Conservation (phyloP, 2,329 filamentous ascomycete genomes). For the Aspergillus fijiensis region DNA sequence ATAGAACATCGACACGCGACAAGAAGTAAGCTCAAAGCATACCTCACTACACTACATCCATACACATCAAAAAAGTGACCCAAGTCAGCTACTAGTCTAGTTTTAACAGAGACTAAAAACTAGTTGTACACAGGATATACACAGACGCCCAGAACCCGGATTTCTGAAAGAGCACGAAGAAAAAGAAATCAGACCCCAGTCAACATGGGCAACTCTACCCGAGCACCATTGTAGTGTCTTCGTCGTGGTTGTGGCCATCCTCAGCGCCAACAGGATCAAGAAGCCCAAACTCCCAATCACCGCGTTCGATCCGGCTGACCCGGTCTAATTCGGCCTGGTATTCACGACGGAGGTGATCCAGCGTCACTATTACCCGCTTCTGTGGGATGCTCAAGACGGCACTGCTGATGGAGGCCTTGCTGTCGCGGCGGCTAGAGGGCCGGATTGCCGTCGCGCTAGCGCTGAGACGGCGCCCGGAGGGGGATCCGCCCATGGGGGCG, state of each 20-base stretch:
- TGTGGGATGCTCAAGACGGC: slow-evolving; percentile 19
- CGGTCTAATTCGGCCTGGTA: slow-evolving; percentile 90
- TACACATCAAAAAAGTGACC: not conserved
- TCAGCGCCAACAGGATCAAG: slow-evolving; percentile 20
- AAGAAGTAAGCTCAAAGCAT: no score
- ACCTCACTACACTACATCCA: not conserved
- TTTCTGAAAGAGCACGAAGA: not conserved
- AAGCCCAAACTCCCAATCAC: slow-evolving; percentile 75
- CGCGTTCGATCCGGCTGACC: slow-evolving; percentile 81
- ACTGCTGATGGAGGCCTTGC: slow-evolving; percentile 20
- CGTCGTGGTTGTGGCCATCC: slow-evolving; percentile 21
- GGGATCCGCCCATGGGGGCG: slow-evolving; percentile 10
- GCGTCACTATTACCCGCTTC: slow-evolving; percentile 76
- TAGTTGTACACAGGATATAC: not conserved
- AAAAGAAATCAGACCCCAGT: not conserved
- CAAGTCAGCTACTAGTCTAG: not conserved
- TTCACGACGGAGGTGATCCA: slow-evolving; percentile 81
- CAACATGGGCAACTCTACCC: slow-evolving; percentile 17
- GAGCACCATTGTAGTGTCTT: slow-evolving; percentile 40
- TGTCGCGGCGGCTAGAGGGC: slow-evolving; percentile 22
- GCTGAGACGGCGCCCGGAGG: slow-evolving; percentile 21
- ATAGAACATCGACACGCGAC: no score
- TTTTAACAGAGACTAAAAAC: not conserved
- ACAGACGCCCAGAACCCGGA: not conserved
- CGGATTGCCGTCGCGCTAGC: slow-evolving; percentile 23